Base-by-base conservation (phyloP, 441 rosid species). In the Populus hybrid region DNA sequence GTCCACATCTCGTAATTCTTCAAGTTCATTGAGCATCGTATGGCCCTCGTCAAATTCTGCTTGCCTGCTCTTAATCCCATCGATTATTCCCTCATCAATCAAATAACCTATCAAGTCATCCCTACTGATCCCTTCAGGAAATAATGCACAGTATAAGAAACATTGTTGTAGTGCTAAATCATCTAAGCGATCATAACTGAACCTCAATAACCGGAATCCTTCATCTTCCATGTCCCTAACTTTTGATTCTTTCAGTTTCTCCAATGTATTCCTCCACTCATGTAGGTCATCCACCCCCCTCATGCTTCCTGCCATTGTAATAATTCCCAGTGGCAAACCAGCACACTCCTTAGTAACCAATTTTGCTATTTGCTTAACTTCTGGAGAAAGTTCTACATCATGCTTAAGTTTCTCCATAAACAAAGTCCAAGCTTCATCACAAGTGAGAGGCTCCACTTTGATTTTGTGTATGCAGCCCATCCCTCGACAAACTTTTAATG, bases 1-100 rank as follows among this genome's bases (percentile, higher is more conserved):
- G 59, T 40, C 34, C 34, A 4, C n/a, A 38, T 66, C 5, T 0
- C 82, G 86, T n/a, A 80, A 3, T 10, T 82, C 70, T 5, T 21
- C 21, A 0, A 82, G 72, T 26, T 12, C 67, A 21, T 57, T 72
- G 2, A 78, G 14, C 14, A 75, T 70, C 19, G 66, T 12, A 32
- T 75, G 38, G 28, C 74, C 81, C 70, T 35, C 53, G 8, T 38
- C 75, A 11, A 26, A 32, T 3, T 53, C 40, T 53, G 28, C 67
- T 32, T 9, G 5, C 26, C 38, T 12, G 57, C 57, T 71, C 2
- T 26, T 50, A n/a, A 28, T 50, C 10, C 75, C 32, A 21, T 71
- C 32, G 28, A 71, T 50, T 26, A 71, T 50, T 36, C 65, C 65
- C 59, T 46, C 74, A 46, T 71, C 64, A 21, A 71, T 53, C 59